Evolutionary conservation across 176 grass and related monocot species (phyloP).

Genomic region (Otatea glauca): DNA sequence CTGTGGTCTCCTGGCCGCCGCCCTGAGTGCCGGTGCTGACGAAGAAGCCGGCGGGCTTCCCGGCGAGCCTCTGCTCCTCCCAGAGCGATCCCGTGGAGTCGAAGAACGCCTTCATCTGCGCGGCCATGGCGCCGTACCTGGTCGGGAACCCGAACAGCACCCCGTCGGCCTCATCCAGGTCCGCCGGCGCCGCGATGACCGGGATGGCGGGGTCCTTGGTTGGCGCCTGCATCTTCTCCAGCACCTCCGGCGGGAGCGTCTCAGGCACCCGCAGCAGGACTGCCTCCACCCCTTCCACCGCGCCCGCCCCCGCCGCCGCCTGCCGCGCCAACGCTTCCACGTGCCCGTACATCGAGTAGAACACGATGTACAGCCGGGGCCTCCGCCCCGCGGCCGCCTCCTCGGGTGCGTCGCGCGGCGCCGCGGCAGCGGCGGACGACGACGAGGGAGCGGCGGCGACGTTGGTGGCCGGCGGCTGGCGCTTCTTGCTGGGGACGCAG

Average conservation of each 20-base stretch:
- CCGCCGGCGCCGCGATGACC: conserved; percentile 55
- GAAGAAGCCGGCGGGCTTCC: conserved; percentile 83
- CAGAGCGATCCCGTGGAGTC: conserved; percentile 80
- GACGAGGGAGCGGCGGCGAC: conserved; percentile 42
- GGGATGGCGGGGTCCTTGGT: conserved; percentile 61
- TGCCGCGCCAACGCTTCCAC: conserved; percentile 70
- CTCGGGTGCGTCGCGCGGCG: conserved; percentile 41
- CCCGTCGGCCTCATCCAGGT: conserved; percentile 74
- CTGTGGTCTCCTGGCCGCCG: conserved; percentile 84
- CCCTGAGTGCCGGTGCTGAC: conserved; percentile 90
- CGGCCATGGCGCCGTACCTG: conserved; percentile 81
- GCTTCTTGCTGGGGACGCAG: conserved; percentile 88
- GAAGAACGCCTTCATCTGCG: conserved; percentile 93
- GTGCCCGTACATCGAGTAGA: conserved; percentile 96
- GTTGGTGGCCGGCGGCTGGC: conserved; percentile 54
- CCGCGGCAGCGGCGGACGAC: conserved; percentile 38
- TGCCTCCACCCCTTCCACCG: conserved; percentile 69
- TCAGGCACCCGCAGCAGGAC: conserved; percentile 70
- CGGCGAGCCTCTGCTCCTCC: conserved; percentile 73
- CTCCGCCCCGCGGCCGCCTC: conserved; percentile 29
- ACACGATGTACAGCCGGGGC: conserved; percentile 75
- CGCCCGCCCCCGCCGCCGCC: conserved; percentile 60
- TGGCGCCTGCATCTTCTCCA: conserved; percentile 83
- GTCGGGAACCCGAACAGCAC: conserved; percentile 85
- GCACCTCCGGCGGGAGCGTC: conserved; percentile 68